phyloP scores from a whole-genome alignment of 495 filamentous ascomycete species.

The Xylaria longipes region DNA sequence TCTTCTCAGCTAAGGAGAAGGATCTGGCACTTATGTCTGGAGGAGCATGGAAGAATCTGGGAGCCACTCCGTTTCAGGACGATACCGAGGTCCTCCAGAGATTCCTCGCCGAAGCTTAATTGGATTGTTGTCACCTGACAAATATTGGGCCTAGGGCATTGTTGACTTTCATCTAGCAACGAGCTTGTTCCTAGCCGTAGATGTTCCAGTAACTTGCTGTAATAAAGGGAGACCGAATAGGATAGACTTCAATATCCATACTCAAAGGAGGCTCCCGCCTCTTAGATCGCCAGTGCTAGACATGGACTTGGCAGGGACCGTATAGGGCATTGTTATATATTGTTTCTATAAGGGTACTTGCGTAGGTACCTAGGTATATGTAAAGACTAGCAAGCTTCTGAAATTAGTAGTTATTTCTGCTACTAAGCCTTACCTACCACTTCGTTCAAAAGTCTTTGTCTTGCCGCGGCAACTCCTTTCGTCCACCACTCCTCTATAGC shows the following conservation, averaged over 20 bases:
- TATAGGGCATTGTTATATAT: not conserved
- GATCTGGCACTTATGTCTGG: constrained; percentile 30
- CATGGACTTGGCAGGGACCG: not conserved
- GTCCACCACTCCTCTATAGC: too few relatives aligned
- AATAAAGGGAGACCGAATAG: not conserved
- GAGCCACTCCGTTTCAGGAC: constrained; percentile 36
- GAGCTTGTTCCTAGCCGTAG: too few relatives aligned
- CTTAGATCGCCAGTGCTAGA: not conserved
- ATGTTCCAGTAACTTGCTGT: not conserved
- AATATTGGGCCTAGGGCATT: not conserved
- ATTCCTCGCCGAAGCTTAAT: constrained; percentile 14
- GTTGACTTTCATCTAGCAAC: not conserved
- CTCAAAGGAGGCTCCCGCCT: not conserved
- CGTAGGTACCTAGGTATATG: too few relatives aligned
- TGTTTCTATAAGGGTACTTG: not conserved
- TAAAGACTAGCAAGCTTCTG: too few relatives aligned
- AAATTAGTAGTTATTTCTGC: too few relatives aligned
- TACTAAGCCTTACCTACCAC: too few relatives aligned
- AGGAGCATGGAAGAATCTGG: constrained; percentile 35
- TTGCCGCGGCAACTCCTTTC: too few relatives aligned
- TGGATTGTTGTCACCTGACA: not conserved
- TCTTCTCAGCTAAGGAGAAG: constrained; percentile 32
- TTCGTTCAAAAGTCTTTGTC: too few relatives aligned
- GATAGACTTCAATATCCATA: not conserved
- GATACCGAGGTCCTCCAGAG: constrained; percentile 17